Conservation (phyloP, 139 green algal species). For the Micractinium sp. region DNA sequence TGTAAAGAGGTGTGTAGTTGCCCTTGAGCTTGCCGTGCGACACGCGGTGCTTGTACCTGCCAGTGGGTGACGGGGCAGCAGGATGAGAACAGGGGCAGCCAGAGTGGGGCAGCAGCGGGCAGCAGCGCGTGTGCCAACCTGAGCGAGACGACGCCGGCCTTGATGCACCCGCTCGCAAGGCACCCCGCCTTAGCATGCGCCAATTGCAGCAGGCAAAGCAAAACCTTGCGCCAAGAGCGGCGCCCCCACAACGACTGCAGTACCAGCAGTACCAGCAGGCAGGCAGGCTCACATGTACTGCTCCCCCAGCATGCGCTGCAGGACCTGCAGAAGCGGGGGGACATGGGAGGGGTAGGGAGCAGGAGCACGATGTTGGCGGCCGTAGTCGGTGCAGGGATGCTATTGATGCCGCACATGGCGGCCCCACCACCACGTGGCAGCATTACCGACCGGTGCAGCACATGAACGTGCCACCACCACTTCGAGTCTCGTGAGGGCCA, state of each 20-base stretch:
- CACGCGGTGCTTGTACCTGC: slow-evolving; percentile 21
- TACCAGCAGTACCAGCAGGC: background rate
- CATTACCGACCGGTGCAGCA: no score
- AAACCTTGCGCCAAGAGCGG: background rate
- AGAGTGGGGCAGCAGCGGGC: no score
- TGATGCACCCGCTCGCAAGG: background rate
- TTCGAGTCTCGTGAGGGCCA: no score
- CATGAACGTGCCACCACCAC: no score
- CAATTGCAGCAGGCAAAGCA: background rate
- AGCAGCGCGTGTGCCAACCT: no score
- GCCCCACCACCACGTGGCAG: no score
- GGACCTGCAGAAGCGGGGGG: slow-evolving; percentile 21
- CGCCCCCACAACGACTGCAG: background rate
- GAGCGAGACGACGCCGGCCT: no score
- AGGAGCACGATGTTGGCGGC: no score
- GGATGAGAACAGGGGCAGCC: background rate
- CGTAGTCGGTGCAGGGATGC: no score
- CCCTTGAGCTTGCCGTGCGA: background rate
- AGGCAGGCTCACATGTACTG: slow-evolving; percentile 39
- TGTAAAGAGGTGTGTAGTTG: background rate
- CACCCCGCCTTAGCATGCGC: background rate
- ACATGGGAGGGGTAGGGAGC: no score
- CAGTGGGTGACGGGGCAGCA: no score
- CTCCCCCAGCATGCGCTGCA: slow-evolving; percentile 51
- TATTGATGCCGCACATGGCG: no score